These are phyloP conservation scores for Colletotrichum costaricense DNA, from an alignment of 2,329 filamentous ascomycete species.

Conservation along the genomic window DNA sequence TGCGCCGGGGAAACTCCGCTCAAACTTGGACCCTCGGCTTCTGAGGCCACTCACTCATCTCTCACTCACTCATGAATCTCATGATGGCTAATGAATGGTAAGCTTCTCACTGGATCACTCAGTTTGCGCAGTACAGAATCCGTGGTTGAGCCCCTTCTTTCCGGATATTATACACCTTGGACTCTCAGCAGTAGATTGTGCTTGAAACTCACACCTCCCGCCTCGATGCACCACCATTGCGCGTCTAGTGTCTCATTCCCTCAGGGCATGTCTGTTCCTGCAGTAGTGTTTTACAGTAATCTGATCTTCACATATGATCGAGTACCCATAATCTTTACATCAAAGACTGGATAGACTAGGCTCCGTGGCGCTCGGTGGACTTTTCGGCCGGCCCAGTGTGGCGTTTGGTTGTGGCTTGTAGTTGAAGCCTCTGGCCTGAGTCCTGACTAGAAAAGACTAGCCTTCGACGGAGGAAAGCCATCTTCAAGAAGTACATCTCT, in stretches of 20 bases:
- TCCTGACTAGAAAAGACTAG: background rate
- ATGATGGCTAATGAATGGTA: background rate
- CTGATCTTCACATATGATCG: background rate
- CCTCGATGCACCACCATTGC: background rate
- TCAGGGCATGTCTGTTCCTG: background rate
- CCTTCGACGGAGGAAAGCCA: background rate
- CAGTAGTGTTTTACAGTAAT: background rate
- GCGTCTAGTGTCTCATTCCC: background rate
- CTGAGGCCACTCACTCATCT: background rate
- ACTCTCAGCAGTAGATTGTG: background rate
- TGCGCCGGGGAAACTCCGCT: conserved; percentile 17
- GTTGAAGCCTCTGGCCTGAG: background rate
- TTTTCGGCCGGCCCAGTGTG: background rate
- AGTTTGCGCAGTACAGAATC: background rate
- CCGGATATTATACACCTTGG: background rate
- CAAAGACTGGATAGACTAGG: background rate
- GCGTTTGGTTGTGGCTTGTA: background rate
- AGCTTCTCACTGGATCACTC: background rate
- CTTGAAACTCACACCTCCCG: background rate
- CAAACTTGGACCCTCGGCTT: background rate
- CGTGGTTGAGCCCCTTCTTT: background rate
- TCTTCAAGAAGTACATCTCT: background rate
- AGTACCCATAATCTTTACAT: background rate
- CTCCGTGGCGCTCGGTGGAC: background rate
- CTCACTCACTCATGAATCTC: background rate